Percentiles rank a stretch among this genome's conserved stretches.
phyloP scores from a whole-genome alignment of 345 rosid genomes.

The Hibiscus trionum region DNA sequence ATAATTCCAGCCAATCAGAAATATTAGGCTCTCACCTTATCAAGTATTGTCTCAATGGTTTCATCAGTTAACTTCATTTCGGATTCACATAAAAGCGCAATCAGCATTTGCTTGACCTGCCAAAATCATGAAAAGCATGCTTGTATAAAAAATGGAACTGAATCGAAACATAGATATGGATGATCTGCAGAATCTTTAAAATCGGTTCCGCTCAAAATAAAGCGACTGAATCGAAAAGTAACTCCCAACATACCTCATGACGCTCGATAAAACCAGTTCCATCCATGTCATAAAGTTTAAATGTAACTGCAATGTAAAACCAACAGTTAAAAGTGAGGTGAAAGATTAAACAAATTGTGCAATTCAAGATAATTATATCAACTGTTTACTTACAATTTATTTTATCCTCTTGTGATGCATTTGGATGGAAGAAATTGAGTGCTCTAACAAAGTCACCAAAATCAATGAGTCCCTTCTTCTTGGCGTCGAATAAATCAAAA shows the following conservation, averaged over 20 bases:
- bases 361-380: neutral
- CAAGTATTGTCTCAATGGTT: conserved; percentile 88
- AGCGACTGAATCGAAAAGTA: neutral
- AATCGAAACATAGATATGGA: neutral
- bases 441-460: conserved; percentile 93
- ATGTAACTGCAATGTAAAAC: conserved; percentile 58
- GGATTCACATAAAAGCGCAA: conserved; percentile 94
- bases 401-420: conserved; percentile 72
- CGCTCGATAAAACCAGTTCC: conserved; percentile 92
- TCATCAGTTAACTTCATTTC: conserved; percentile 97
- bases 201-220: neutral
- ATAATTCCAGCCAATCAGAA: neutral
- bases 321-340: neutral
- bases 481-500: conserved; percentile 89
- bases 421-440: conserved; percentile 90
- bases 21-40: conserved; percentile 48
- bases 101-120: conserved; percentile 98
- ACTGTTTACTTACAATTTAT: conserved; percentile 64
- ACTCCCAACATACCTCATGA: conserved; percentile 55
- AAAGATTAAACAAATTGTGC: neutral
- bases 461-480: conserved; percentile 85
- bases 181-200: neutral
- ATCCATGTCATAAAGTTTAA: conserved; percentile 91
- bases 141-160: conserved; percentile 10
- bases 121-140: conserved; percentile 24